Conservation (phyloP, 108 stramenopile species). For the Nitzschia putrida region DNA sequence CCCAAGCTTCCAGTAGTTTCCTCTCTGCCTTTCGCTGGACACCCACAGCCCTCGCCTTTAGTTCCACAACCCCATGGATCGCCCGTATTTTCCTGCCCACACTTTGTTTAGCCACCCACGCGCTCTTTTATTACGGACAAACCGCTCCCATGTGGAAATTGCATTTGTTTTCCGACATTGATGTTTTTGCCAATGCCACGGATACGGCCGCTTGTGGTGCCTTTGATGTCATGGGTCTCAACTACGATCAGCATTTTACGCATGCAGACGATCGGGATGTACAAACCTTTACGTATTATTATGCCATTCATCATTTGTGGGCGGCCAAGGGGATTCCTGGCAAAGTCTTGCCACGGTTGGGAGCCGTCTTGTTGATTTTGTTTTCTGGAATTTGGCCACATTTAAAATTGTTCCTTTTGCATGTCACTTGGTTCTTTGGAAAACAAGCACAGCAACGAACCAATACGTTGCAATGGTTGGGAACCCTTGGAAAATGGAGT, state of each 20-base stretch:
- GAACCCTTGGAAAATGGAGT: slow-evolving; percentile 80
- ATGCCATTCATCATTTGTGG: slow-evolving; percentile 81
- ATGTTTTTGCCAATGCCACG: slow-evolving; percentile 69
- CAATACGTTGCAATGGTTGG: slow-evolving; percentile 56
- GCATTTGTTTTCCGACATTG: slow-evolving; percentile 42
- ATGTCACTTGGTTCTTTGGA: slow-evolving; percentile 62
- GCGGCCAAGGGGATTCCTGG: slow-evolving; percentile 64
- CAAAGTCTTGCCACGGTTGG: slow-evolving; percentile 55
- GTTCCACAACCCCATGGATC: slow-evolving; percentile 15
- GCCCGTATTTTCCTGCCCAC: slow-evolving; percentile 45
- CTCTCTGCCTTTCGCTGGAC: slow-evolving; percentile 1
- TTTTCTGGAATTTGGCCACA: slow-evolving; percentile 87
- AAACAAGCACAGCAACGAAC: slow-evolving; percentile 47
- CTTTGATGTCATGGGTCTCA: slow-evolving; percentile 53
- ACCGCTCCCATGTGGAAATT: slow-evolving; percentile 83
- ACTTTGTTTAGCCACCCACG: slow-evolving; percentile 54
- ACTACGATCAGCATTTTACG: slow-evolving; percentile 39
- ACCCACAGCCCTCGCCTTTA: slow-evolving; percentile 21
- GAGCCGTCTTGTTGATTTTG: slow-evolving; percentile 63
- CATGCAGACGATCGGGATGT: slow-evolving; percentile 51
- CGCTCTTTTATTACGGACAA: slow-evolving; percentile 67
- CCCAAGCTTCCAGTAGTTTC: neutral
- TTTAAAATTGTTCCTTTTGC: slow-evolving; percentile 65
- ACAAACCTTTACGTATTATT: slow-evolving; percentile 81
- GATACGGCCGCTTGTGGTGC: slow-evolving; percentile 42